Evolutionary conservation across 2,329 filamentous ascomycete genomes (phyloP), one percentile per base, ranked within the genome.

Genomic region (Ophiocordyceps camponoti-saundersi): DNA sequence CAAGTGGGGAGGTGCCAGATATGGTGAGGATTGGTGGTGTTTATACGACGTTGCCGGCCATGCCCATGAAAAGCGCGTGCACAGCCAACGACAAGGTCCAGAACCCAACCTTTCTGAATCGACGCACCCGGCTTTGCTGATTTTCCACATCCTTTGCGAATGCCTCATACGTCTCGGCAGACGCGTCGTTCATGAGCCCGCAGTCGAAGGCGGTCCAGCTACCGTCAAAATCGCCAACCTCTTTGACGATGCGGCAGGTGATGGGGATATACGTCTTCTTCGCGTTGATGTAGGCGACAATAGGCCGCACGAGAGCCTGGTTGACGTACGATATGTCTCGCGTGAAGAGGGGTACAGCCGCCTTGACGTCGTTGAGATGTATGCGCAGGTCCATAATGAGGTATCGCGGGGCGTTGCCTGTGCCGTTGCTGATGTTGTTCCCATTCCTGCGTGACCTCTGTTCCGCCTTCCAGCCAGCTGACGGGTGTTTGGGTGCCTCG

Each of bases 241-340:
- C 79, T 68, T 98, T 98, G 52, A 96, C 87, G 44, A 98, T 85
- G 50, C 90, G 83, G 65, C 92, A 96, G 55, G 82, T 85, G 56
- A 98, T 87, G 23, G 92, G 92, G 42, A 98, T 96, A 58, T 95
- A 96, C 0, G 90, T 94, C 59, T 82, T 82, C 61, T 88, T 86
- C 41, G 87, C 85, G 64, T 98, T 98, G 65, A 98, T 96, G 62
- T 96, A 98, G 7, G 92, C 92, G 40, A 98, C 89, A 50, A 98
- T 98, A 16, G 92, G 92, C 5, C 92, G 80, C 34, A 96, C 86
- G 5, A 96, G 79, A 2, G 92, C 88, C 61, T 94, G 93, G 64
- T 95, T 96, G 57, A 95, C 84, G 61, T 96, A 98, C 1, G 87
- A 93, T 44, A 96, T 77, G 59, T 95, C 84, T 16, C 79, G 82